These are phyloP conservation scores for Scheffersomyces titani DNA, from an alignment of 1,139 yeast genomes.

Conservation along the genomic window DNA sequence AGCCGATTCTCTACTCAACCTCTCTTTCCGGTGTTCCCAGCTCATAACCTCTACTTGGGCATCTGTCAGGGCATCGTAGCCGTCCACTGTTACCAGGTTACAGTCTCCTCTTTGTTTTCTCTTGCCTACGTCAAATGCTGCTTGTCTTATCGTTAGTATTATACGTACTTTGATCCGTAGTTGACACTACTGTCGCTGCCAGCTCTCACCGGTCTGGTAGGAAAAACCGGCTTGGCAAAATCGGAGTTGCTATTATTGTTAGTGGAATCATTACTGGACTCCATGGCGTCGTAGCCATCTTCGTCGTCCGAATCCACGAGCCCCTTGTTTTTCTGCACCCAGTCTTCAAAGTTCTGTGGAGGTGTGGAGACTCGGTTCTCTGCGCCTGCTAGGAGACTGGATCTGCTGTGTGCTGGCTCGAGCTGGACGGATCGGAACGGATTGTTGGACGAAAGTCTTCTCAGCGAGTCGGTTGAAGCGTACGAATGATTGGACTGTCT, in stretches of 20 bases:
- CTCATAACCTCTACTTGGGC: no score
- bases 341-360: slow-evolving; percentile 41
- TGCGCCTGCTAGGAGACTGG: background rate
- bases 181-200: slow-evolving; percentile 45
- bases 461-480: slow-evolving; percentile 37
- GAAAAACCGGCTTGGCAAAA: slow-evolving; percentile 25
- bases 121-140: background rate
- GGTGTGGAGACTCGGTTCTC: slow-evolving; percentile 20
- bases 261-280: slow-evolving; percentile 5
- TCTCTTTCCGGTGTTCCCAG: no score
- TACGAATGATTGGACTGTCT: slow-evolving; percentile 41
- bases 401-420: slow-evolving; percentile 12
- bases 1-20: no score
- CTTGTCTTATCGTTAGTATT: background rate
- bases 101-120: background rate
- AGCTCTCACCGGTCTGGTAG: slow-evolving; percentile 30
- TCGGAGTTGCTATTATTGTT: slow-evolving; percentile 2
- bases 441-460: slow-evolving; percentile 59
- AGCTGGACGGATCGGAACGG: slow-evolving; percentile 47
- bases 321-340: slow-evolving; percentile 53
- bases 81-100: background rate
- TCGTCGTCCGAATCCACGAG: slow-evolving; percentile 47
- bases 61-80: background rate
- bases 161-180: slow-evolving; percentile 35
- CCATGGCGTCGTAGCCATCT: slow-evolving; percentile 17